Evolutionary conservation across 805 yeast species (phyloP), one percentile per base, ranked within the genome.

Genomic region (Cyberlindnera maclurae): DNA sequence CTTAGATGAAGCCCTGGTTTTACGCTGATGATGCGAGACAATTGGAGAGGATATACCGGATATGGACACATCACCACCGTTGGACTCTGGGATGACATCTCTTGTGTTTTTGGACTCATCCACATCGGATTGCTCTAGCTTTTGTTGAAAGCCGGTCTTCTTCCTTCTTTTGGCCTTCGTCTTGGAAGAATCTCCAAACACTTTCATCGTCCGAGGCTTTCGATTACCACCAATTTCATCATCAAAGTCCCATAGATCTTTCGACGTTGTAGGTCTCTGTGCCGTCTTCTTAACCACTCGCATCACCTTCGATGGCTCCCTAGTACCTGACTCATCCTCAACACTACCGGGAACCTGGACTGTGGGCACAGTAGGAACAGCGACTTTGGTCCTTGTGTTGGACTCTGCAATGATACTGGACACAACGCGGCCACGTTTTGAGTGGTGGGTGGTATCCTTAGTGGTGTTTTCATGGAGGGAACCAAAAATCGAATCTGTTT

Each of bases 231-330:
- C 11, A 17, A 8, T 12, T 20, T 33, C 36, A 5, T 39, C 42
- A 26, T 46, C 46, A 28, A 54, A 42, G 31, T 50, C 55, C 59
- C 59, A 54, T 29, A 50, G 40, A 37, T 54, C 29, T n/a, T 18
- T 34, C 31, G 15, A 26, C 11, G 20, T 15, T 17, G 15, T 31
- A 12, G 36, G 15, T 17, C 20, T 31, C 3, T 32, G 15, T 12
- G 15, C 12, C 2, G 33, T 13, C 15, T 30, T 26, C 22, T 31
- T 37, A 4, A 22, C 37, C 24, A 15, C 13, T 24, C 26, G 13
- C 30, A n/a, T 33, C 11, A 12, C 11, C 29, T 26, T 33, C 26
- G 33, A 13, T n/a, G 34, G 15, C 11, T 20, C 18, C n/a, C 7
- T n/a, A n/a, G 27, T 12, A 18, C 13, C 20, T 4, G 13, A 24